Base-by-base conservation (phyloP, 1,284 basidiomycete genomes). In the Chalciporus piperatoides region DNA sequence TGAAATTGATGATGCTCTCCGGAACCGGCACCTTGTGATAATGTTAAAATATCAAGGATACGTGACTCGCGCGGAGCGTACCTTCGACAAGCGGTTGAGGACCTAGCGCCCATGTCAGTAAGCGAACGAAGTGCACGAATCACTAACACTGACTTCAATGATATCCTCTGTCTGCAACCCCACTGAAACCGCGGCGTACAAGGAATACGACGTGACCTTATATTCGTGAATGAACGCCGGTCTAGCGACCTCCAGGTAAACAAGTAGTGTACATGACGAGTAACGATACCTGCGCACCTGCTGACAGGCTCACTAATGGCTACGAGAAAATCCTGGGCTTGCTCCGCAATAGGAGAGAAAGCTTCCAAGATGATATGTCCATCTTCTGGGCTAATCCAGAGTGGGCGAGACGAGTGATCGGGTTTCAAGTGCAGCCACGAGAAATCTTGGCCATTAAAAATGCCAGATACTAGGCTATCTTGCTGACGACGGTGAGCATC, bases 221-320 rank as follows among this genome's bases (percentile, higher is more conserved):
- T 98, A 99, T 77, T 99, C 97, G 73, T 99, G 97, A 56, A 99
- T 96, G 71, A 97, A 92, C 28, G 91, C 86, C 37, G 97, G 97
- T 74, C 93, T 94, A 65, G n/a, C 37, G 53, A 59, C 48, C 48
- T 59, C 46, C 38, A 56, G 63, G 55, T 65, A 59, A 60, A 61
- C 43, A 33, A 47, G 54, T 61, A 52, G 67, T 59, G 57, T 68
- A 69, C 65, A 59, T 48, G 48, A 41, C 38, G 49, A 43, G 33
- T 21, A 24, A 25, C 28, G 42, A 41, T 53, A 45, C 25, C 49
- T 55, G 70, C 88, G 71, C 70, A 94, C 92, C 97, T 87, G 76
- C 95, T 98, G 64, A 99, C 94, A 57, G 97, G 97, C 73, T 99
- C 97, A 61, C 94, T 93, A 46, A 99, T 98, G 43, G 97, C 96